Evolutionary conservation across 352 stramenopile genomes (phyloP), one percentile per base, ranked within the genome.

Genomic region (Phytophthora syringae): DNA sequence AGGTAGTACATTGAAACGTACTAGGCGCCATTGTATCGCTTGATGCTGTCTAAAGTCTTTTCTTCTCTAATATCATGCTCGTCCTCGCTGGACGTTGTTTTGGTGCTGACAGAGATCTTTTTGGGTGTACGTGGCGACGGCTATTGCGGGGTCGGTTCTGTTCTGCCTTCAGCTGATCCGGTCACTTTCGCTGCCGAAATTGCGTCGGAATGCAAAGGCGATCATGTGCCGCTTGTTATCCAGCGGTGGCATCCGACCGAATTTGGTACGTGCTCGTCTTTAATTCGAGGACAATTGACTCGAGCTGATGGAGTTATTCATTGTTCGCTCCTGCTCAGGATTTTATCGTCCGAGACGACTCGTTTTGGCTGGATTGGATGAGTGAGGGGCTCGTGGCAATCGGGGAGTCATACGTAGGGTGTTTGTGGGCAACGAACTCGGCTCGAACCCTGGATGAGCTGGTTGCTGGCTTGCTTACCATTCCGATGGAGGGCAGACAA

Each of bases 341-440:
- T 39, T 92, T 95, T 73, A 67, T 91, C 21, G 80, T 93, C 9
- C 82, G 82, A 18, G 80, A 93, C 52, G 80, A 92, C 34, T 81
- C 84, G 0, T 90, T 95, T 53, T 95, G 87, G 87, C 68, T 95
- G 10, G 87, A 95, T 62, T 95, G 87, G 87, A 94, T 95, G 84
- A 89, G 83, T 36, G 85, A 93, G 25, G 87, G 87, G 2, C 80
- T 95, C 13, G 76, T 95, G 7, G 83, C 83, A 9, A 95, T 95
- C 40, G 87, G 87, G 7, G 87, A 95, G 51, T 92, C 87, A 1
- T 95, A 93, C 54, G 76, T 95, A 1, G 84, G 80, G 18, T 84
- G 83, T 1, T 60, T 93, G n/a, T 95, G 87, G 84, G 72, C 72
- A 9, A 76, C 80, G 1, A 87, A 88, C 28, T 62, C 80, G 6